Base-by-base conservation (phyloP, 768 basidiomycete genomes). In the Amanita rubescens region DNA sequence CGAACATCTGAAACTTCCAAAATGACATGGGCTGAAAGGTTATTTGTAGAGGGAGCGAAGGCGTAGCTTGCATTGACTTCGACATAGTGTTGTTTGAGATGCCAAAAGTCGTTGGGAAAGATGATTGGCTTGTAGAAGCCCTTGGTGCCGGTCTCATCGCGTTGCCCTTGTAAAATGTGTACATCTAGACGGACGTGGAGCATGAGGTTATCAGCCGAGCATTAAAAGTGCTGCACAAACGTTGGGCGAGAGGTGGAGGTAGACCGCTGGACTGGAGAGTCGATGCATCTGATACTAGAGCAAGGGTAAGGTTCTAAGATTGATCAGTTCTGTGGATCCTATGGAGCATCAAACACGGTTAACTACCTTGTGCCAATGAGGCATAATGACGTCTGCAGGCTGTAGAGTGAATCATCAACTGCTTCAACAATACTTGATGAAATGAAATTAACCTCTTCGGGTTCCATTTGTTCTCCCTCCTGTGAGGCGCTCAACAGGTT, bases 31-130 rank as follows among this genome's bases (percentile, higher is more conserved):
- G 89, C 61, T 88, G 82, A 72, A 94, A 87, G 0, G 79, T 79
- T 58, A 99, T 77, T 58, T 84, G 81, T 17, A 99, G 74, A 1
- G 95, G 93, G 0, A 97, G 71, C 8, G 65, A 76, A 8, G 81
- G 75, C 3, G 90, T 91, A n/a, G 1, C 91, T 90, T n/a, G 74
- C 67, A 66, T 97, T 97, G 66, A 98, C 78, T 61, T 94, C 88
- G 53, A 81, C 66, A 60, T 90, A 85, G 55, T 94, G 86, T 38
- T 87, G 85, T 35, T 84, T 81, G 27, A 92, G 77, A 57, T 87
- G 80, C 93, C 95, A 97, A 69, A 97, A 97, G 63, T 96, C 93
- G 64, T 98, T 98, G 12, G 91, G 81, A 68, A 87, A 98, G 34
- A 97, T 65, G 55, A 94, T 84, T 8, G 95, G 95, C 62, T 83